Conservation (phyloP, 208 protist genomes). For the Zelonia costaricensis region DNA sequence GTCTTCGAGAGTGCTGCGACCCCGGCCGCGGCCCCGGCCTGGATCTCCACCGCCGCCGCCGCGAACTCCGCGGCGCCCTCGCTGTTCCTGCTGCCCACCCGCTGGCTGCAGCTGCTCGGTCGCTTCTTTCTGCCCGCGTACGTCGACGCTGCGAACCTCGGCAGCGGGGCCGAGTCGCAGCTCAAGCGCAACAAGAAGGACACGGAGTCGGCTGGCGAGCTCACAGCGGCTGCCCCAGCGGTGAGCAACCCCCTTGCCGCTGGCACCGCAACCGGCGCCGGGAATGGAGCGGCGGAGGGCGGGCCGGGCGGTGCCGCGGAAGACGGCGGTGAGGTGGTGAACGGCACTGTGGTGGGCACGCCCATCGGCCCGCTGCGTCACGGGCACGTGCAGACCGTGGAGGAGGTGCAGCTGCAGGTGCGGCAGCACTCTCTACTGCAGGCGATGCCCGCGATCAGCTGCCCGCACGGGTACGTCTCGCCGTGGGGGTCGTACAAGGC, state of each 20-base stretch:
- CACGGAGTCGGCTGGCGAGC: not conserved
- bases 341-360: not conserved
- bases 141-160: constrained; percentile 36
- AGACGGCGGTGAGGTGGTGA: not conserved
- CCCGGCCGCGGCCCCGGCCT: constrained; percentile 3
- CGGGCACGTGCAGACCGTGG: constrained; percentile 12
- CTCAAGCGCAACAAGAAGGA: constrained; percentile 35
- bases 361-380: constrained; percentile 1
- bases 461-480: constrained; percentile 40
- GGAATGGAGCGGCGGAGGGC: not conserved
- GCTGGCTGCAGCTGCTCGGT: constrained; percentile 66
- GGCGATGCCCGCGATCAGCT: constrained; percentile 27
- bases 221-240: not conserved
- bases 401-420: constrained; percentile 15
- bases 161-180: constrained; percentile 28
- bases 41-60: constrained; percentile 1
- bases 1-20: constrained; percentile 25
- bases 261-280: not conserved
- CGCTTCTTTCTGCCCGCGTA: constrained; percentile 57
- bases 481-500: constrained; percentile 67
- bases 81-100: constrained; percentile 57
- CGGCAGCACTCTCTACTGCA: constrained; percentile 23
- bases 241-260: not conserved
- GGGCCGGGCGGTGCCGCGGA: not conserved
- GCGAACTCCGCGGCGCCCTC: not conserved